Conservation (phyloP, 2,329 filamentous ascomycete genomes). For the Aspergillus bombycis region DNA sequence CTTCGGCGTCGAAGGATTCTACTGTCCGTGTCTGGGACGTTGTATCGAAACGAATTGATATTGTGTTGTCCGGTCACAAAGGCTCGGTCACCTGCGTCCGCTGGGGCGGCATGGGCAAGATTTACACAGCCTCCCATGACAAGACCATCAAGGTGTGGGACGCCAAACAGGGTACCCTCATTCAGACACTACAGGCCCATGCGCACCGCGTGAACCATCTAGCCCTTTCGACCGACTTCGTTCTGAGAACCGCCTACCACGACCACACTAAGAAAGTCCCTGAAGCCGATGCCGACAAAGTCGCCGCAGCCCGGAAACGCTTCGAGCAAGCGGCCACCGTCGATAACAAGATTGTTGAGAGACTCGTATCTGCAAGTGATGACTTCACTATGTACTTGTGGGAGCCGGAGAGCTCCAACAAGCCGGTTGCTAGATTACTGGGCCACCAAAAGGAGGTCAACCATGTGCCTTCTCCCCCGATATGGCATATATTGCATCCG, state of each 20-base stretch:
- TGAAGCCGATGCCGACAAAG: constrained; percentile 68
- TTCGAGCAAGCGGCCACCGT: constrained; percentile 84
- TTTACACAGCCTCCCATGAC: constrained; percentile 87
- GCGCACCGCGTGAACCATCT: constrained; percentile 96
- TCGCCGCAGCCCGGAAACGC: constrained; percentile 74
- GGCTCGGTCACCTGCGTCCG: constrained; percentile 85
- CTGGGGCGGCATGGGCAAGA: constrained; percentile 87
- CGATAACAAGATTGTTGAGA: constrained; percentile 76
- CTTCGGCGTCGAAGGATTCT: constrained; percentile 85
- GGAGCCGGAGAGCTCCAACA: constrained; percentile 77
- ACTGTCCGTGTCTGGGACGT: constrained; percentile 88
- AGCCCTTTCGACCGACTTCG: constrained; percentile 89
- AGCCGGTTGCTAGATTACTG: constrained; percentile 84
- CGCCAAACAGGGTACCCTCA: constrained; percentile 73
- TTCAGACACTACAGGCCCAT: constrained; percentile 79
- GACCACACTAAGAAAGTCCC: constrained; percentile 79
- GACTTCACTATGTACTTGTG: constrained; percentile 97
- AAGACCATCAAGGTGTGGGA: constrained; percentile 94
- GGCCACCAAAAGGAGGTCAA: constrained; percentile 98
- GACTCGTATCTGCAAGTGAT: constrained; percentile 86
- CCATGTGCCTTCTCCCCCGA: constrained; percentile 92
- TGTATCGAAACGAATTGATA: constrained; percentile 75
- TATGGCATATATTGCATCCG: constrained; percentile 81
- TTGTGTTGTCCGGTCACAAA: constrained; percentile 85
- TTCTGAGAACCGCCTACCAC: constrained; percentile 80